Base-by-base conservation (phyloP, 768 basidiomycete species). In the Mycena venus region DNA sequence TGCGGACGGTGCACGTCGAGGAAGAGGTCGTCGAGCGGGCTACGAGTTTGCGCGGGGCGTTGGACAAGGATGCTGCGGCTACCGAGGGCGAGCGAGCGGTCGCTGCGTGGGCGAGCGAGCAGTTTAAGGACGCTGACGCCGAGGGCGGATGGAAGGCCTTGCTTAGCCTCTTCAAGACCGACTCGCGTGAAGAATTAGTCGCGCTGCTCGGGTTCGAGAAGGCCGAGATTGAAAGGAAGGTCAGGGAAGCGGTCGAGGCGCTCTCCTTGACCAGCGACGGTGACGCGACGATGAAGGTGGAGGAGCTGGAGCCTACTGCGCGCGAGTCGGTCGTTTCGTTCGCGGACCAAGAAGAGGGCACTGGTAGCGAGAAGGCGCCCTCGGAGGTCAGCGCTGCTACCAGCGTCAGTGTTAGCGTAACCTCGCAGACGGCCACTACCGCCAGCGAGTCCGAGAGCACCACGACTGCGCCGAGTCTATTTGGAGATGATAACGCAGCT, bases 141-240 rank as follows among this genome's bases (percentile, higher is more conserved):
- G 74, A 87, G 56, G 92, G 90, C 17, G 90, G 91, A 9, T 98
- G 97, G 97, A 96, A 93, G 80, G 96, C 96, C 0, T 83, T 99
- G n/a, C 82, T 92, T 61, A 95, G 94, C 76, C 86, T 99, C 29
- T 99, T 98, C 90, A 91, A 91, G 76, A 93, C 96, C 0, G 91
- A 97, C 81, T 96, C 96, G 11, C 87, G 96, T 66, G 95, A 97
- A 31, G 96, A 99, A 83, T 87, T 99, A 7, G 93, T 99, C 60
- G 93, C 93, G 2, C 84, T 99, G 1, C 89, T 99, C 17, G 98
- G 97, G 0, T 99, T 97, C 83, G 97, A 96, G 4, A 97, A 98
- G 83, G 90, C 89, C 12, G 96, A 97, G 75, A 90, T 98, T 21
- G 91, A 91, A 2, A 84, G 87, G 5, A 93, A 93, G 74, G 95